Conservation (phyloP, 768 basidiomycete genomes). For the Mycena metata region DNA sequence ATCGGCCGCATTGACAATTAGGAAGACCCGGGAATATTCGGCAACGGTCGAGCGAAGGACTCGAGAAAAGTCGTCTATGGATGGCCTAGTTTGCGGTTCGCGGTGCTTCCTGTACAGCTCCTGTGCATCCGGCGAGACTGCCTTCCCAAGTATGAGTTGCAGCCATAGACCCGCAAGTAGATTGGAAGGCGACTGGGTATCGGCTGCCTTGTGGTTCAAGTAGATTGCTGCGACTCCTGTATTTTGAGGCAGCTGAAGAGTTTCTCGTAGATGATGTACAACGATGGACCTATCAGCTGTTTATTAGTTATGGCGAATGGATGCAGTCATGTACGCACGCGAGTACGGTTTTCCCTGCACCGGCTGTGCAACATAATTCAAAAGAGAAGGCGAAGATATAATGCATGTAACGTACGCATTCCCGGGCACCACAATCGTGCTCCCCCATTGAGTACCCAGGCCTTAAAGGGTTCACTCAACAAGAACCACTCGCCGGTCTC, state of each 20-base stretch:
- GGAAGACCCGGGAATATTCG: constrained; percentile 2
- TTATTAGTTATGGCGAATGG: background rate
- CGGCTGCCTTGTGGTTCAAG: constrained; percentile 10
- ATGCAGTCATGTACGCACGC: background rate
- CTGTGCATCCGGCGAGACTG: background rate
- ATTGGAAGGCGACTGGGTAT: background rate
- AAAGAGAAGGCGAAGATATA: background rate
- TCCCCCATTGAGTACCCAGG: background rate
- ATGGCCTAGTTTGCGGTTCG: background rate
- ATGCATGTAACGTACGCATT: constrained; percentile 8
- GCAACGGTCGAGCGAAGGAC: background rate
- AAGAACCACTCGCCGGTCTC: constrained; percentile 23
- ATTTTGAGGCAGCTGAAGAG: background rate
- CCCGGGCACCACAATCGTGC: constrained; percentile 18
- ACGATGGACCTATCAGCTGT: constrained; percentile 4
- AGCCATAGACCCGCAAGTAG: constrained; percentile 10
- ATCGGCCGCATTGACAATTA: constrained; percentile 18
- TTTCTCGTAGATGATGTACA: constrained; percentile 14
- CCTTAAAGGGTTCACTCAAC: background rate
- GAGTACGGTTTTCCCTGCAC: constrained; percentile 25
- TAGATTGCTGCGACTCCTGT: background rate
- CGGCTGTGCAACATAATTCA: constrained; percentile 4
- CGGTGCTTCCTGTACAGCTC: constrained; percentile 7
- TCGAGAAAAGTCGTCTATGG: background rate
- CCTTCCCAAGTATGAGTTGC: background rate